Percentiles rank a stretch among this genome's conserved stretches.
These are phyloP conservation scores for Termitomyces sp. DNA, from an alignment of 1,284 basidiomycete genomes.

Conservation along the genomic window DNA sequence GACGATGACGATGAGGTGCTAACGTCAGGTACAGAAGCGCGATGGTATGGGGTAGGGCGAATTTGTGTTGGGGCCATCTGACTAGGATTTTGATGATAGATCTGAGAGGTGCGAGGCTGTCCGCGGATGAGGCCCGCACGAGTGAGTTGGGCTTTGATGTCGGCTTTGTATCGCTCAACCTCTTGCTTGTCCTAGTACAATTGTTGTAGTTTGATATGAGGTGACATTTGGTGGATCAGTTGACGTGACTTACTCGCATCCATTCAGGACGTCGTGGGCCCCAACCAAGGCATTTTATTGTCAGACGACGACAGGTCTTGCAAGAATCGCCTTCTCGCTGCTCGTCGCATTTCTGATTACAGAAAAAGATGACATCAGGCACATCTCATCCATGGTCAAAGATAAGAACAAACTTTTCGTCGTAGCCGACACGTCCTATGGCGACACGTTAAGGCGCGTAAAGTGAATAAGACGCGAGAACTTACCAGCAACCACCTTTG, in stretches of 20 bases:
- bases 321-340: slow-evolving; percentile 72
- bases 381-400: slow-evolving; percentile 8
- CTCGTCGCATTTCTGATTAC: slow-evolving; percentile 74
- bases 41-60: slow-evolving; percentile 19
- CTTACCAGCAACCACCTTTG: slow-evolving; percentile 75
- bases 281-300: slow-evolving; percentile 77
- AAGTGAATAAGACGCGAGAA: slow-evolving; percentile 5
- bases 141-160: slow-evolving; percentile 74
- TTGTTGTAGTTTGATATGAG: slow-evolving; percentile 5
- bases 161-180: slow-evolving; percentile 77
- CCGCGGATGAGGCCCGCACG: slow-evolving; percentile 74
- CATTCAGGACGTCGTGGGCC: slow-evolving; percentile 74
- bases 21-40: slow-evolving; percentile 17
- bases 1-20: slow-evolving; percentile 17
- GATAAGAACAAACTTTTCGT: slow-evolving; percentile 54
- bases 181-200: slow-evolving; percentile 65
- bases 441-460: slow-evolving; percentile 3
- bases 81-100: slow-evolving; percentile 29
- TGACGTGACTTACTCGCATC: slow-evolving; percentile 62
- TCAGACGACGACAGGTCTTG: slow-evolving; percentile 69
- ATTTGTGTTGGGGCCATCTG: slow-evolving; percentile 13
- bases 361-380: slow-evolving; percentile 13
- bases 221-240: slow-evolving; percentile 8
- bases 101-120: slow-evolving; percentile 58
- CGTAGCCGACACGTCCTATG: slow-evolving; percentile 74